Evolutionary conservation across 2,329 filamentous ascomycete species (phyloP), one percentile per base, ranked within the genome.

Genomic region (Rutstroemia sp.): DNA sequence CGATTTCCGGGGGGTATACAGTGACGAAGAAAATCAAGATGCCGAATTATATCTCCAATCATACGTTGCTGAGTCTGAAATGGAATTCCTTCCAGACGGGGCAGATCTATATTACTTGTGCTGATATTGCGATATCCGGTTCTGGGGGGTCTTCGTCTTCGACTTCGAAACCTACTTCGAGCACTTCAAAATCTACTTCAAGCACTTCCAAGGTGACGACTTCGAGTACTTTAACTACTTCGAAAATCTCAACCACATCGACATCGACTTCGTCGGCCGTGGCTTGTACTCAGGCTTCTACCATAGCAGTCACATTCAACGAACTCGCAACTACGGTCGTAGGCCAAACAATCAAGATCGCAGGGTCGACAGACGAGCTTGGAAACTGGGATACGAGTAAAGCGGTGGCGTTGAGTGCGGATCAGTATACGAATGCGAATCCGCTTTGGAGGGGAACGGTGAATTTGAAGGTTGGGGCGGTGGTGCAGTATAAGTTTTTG

Each of bases 401-500:
- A 34, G 85, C 80, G 0, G 64, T 87, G 2, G 64, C 79, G 0
- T 73, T 91, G n/a, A 79, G 76, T 46, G 81, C 86, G 3, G 73
- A 71, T 14, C 65, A 74, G n/a, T 90, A 89, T 67, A 84, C 81
- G 0, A 64, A 71, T 3, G 70, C 68, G 38, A 81, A 86, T 63
- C 82, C 80, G 0, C 61, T 87, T 4, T 90, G 87, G 87, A 76
- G 72, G 46, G 75, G 69, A 0, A 78, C 78, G 0, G 66, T 89
- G 25, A 72, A 71, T 1, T 69, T 90, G 16, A 69, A 74, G 0
- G 74, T 81, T 0, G 85, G 84, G 1, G 73, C 75, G 48, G 71
- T 69, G 2, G 73, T 89, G 42, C 66, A 83, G 72, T 89, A 88
- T 69, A 89, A 89, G 73, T 90, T 81, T 66, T 78, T 89, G 63